Evolutionary conservation across 2,329 filamentous ascomycete genomes (phyloP).

Genomic region (Ophiostoma ips): DNA sequence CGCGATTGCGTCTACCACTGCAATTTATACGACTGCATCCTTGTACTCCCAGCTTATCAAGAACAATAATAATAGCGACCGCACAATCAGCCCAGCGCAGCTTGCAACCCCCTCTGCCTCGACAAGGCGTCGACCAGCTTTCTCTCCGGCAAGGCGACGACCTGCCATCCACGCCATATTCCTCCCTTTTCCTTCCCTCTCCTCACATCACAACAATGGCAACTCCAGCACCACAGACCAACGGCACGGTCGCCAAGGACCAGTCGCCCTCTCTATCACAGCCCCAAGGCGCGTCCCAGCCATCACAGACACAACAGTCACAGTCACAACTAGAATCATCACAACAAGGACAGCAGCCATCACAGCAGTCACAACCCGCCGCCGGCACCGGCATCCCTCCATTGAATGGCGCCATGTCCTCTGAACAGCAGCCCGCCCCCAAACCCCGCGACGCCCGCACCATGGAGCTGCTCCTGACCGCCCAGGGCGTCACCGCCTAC

Average conservation of each 20-base stretch:
- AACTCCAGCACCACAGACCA: neutral
- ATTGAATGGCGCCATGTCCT: too few relatives aligned
- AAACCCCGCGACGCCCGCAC: constrained; percentile 67
- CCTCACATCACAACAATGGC: neutral
- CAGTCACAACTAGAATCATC: too few relatives aligned
- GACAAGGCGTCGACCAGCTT: too few relatives aligned
- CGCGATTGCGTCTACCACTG: too few relatives aligned
- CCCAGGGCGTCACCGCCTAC: constrained; percentile 65
- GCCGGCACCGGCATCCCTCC: too few relatives aligned
- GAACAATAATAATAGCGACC: too few relatives aligned
- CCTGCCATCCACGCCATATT: neutral
- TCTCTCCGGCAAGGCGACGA: neutral
- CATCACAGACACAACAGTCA: neutral
- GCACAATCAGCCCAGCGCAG: too few relatives aligned
- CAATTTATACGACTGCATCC: too few relatives aligned
- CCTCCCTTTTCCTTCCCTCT: neutral
- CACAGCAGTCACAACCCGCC: constrained; percentile 5
- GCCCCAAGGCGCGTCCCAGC: constrained; percentile 3
- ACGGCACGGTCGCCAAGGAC: neutral
- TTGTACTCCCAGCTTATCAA: too few relatives aligned
- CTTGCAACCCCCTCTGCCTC: too few relatives aligned
- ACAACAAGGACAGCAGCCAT: neutral
- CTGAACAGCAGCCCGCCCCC: constrained; percentile 26
- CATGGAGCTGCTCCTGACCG: constrained; percentile 65
- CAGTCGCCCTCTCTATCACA: neutral